Conservation (phyloP, 257 asterid species). For the Forsythia suspensa region DNA sequence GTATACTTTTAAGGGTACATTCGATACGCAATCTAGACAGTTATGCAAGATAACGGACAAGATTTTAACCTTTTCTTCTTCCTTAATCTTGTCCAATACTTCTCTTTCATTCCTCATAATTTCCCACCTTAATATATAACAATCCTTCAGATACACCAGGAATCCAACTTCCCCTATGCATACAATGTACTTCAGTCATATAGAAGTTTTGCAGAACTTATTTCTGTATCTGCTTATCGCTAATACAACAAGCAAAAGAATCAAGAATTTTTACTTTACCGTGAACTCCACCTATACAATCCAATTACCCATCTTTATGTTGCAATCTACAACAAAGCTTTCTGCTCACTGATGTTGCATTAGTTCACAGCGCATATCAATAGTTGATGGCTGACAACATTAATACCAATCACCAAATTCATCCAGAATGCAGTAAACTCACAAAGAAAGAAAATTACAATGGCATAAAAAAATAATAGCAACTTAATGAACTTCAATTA, state of each 20-base stretch:
- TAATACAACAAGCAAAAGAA: background rate
- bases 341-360: background rate
- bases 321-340: background rate
- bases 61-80: too few species aligned
- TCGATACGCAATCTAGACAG: too few species aligned
- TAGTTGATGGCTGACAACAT: conserved; percentile 1
- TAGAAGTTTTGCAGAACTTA: background rate
- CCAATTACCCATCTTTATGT: background rate
- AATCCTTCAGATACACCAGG: background rate
- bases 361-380: background rate
- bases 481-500: background rate
- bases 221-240: background rate
- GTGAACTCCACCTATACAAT: background rate
- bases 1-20: too few species aligned
- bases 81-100: too few species aligned
- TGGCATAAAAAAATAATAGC: background rate
- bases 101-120: too few species aligned
- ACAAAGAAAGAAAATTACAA: background rate
- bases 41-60: too few species aligned
- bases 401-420: background rate
- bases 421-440: conserved; percentile 1
- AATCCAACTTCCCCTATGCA: background rate
- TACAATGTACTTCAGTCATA: background rate
- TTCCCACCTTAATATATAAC: too few species aligned
- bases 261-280: background rate